Percentiles rank a stretch among this genome's conserved stretches.
phyloP scores from a whole-genome alignment of 768 basidiomycete species.

The Hygrophorus russula region DNA sequence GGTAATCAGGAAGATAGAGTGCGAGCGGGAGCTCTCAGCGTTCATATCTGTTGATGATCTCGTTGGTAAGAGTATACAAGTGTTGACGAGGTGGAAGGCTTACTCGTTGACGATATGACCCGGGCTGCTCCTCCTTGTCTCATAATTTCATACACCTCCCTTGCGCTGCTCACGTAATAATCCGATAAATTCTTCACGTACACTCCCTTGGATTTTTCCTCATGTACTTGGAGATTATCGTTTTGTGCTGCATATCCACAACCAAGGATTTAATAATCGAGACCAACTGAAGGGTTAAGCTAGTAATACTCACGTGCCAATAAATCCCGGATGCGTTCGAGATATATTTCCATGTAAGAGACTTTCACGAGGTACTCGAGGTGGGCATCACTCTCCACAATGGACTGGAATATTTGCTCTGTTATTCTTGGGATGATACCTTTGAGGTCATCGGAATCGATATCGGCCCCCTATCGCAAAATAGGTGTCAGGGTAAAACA shows the following conservation, averaged over 20 bases:
- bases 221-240: slow-evolving; percentile 96
- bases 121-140: slow-evolving; percentile 86
- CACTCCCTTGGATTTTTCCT: slow-evolving; percentile 94
- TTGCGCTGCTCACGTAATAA: slow-evolving; percentile 92
- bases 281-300: neutral
- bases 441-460: slow-evolving; percentile 86
- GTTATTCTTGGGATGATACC: slow-evolving; percentile 98
- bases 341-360: slow-evolving; percentile 99
- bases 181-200: slow-evolving; percentile 97
- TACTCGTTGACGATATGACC: slow-evolving; percentile 91
- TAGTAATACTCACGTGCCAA: slow-evolving; percentile 70
- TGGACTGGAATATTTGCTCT: slow-evolving; percentile 97
- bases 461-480: slow-evolving; percentile 76
- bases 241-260: slow-evolving; percentile 63
- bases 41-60: slow-evolving; percentile 78
- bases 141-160: slow-evolving; percentile 99
- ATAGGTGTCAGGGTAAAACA: slow-evolving; percentile 8
- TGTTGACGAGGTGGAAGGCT: slow-evolving; percentile 18
- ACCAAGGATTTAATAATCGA: neutral
- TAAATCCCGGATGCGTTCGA: slow-evolving; percentile 91
- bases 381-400: slow-evolving; percentile 89
- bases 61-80: neutral
- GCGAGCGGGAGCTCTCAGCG: slow-evolving; percentile 96
- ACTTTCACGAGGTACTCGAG: slow-evolving; percentile 99
- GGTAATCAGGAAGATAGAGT: slow-evolving; percentile 97